Evolutionary conservation across 2,329 filamentous ascomycete genomes (phyloP).

Genomic region (Aureobasidium sp.): DNA sequence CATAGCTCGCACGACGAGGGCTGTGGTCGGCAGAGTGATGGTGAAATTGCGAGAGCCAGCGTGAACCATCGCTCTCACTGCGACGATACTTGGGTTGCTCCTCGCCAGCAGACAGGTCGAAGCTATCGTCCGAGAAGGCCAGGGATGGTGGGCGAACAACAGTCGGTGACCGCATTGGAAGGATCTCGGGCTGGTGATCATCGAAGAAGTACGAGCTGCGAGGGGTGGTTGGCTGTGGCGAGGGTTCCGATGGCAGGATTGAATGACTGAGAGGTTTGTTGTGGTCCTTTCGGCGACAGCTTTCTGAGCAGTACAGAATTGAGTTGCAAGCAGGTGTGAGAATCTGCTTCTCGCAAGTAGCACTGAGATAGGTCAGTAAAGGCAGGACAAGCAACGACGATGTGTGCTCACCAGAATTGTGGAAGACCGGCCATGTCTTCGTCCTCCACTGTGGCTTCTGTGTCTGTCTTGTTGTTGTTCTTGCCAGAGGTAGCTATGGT

Average conservation of each 20-base stretch:
- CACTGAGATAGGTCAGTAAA: slow-evolving; percentile 31
- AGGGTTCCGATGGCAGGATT: slow-evolving; percentile 15
- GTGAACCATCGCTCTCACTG: slow-evolving; percentile 30
- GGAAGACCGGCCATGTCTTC: slow-evolving; percentile 44
- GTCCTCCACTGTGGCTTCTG: slow-evolving; percentile 31
- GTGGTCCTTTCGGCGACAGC: slow-evolving; percentile 39
- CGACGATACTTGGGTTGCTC: slow-evolving; percentile 9
- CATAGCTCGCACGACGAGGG: slow-evolving; percentile 3
- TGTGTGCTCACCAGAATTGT: slow-evolving; percentile 41
- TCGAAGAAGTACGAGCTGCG: slow-evolving; percentile 25
- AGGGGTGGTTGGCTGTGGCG: slow-evolving; percentile 15
- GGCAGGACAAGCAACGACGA: neutral
- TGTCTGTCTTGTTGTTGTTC: slow-evolving; percentile 14
- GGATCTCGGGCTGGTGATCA: slow-evolving; percentile 32
- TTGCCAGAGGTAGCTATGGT: slow-evolving; percentile 12
- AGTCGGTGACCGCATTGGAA: slow-evolving; percentile 40
- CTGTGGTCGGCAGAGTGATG: slow-evolving; percentile 12
- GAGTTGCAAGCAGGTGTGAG: slow-evolving; percentile 47
- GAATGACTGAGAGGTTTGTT: slow-evolving; percentile 28
- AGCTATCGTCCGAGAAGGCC: slow-evolving; percentile 36
- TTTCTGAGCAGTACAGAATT: slow-evolving; percentile 56
- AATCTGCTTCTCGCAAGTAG: slow-evolving; percentile 58
- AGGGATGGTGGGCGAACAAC: slow-evolving; percentile 26
- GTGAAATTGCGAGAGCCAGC: slow-evolving; percentile 35
- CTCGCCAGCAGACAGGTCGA: slow-evolving; percentile 23